Evolutionary conservation across 2,329 filamentous ascomycete species (phyloP).

Genomic region (Fonsecaea nubica): DNA sequence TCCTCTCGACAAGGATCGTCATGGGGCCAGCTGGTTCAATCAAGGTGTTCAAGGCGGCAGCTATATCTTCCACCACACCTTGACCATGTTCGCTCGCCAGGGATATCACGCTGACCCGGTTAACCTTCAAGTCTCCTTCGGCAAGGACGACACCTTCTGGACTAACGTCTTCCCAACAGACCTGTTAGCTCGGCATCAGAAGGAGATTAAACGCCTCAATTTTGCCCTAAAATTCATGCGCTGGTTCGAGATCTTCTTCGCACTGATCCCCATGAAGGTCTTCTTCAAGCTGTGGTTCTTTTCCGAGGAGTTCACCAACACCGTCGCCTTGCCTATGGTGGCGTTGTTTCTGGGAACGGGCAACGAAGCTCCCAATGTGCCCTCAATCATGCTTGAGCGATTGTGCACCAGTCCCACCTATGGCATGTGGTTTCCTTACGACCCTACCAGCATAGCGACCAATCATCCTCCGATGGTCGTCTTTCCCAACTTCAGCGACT

Average conservation of each 20-base stretch:
- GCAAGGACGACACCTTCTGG: conserved; percentile 67
- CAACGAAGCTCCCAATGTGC: conserved; percentile 75
- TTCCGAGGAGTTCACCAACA: conserved; percentile 72
- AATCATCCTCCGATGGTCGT: conserved; percentile 66
- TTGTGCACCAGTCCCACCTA: conserved; percentile 65
- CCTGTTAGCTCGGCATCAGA: conserved; percentile 61
- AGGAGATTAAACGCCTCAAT: conserved; percentile 62
- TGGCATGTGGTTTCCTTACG: conserved; percentile 65
- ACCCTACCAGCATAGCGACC: conserved; percentile 56
- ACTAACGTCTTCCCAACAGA: conserved; percentile 66
- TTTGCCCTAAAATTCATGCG: conserved; percentile 63
- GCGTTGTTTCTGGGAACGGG: conserved; percentile 77
- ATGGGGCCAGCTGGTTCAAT: conserved; percentile 66
- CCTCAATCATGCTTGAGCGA: conserved; percentile 69
- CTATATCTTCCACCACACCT: conserved; percentile 67
- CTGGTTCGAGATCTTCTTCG: conserved; percentile 62
- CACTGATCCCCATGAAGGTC: conserved; percentile 65
- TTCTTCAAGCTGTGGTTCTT: conserved; percentile 73
- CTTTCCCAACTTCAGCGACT: conserved; percentile 64
- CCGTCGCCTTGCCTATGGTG: conserved; percentile 73
- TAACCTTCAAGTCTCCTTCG: conserved; percentile 66
- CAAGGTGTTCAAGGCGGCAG: conserved; percentile 68
- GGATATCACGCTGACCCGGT: conserved; percentile 64
- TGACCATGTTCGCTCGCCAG: conserved; percentile 66
- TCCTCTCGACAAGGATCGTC: conserved; percentile 60